Evolutionary conservation across 192 early-diverging fungal genomes (phyloP).

Genomic region (Backusella psychrophila): DNA sequence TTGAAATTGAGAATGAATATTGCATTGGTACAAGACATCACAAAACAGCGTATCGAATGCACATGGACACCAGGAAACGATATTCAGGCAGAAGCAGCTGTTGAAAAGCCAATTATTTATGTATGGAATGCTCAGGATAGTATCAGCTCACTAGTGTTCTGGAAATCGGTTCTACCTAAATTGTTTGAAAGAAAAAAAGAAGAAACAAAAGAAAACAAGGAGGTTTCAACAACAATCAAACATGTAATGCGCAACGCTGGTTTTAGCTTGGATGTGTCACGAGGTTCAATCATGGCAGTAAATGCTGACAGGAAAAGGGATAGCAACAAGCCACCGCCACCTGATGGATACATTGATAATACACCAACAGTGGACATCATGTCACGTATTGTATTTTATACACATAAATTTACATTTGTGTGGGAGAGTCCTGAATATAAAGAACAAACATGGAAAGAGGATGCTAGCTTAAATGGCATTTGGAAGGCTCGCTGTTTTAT

Average conservation of each 20-base stretch:
- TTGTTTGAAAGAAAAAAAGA: background rate
- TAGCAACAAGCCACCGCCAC: background rate
- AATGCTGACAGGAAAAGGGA: background rate
- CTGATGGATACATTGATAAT: background rate
- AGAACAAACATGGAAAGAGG: background rate
- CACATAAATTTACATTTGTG: background rate
- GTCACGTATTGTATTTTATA: background rate
- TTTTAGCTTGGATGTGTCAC: conserved; percentile 2
- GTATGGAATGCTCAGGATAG: background rate
- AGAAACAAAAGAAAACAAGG: background rate
- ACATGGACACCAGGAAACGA: background rate
- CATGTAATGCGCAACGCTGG: background rate
- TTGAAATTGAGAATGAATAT: background rate
- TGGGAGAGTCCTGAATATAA: background rate
- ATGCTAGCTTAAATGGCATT: background rate
- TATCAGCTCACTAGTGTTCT: background rate
- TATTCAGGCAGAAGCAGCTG: background rate
- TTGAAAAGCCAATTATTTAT: background rate
- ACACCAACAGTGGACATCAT: background rate
- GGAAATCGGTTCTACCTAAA: background rate
- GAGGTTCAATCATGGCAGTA: background rate
- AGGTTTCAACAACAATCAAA: background rate
- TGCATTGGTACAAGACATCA: background rate
- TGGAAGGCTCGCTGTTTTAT: background rate
- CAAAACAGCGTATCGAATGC: background rate